These are phyloP conservation scores for Sabuloglossum arenarium DNA, from an alignment of 495 filamentous ascomycete genomes.

Conservation along the genomic window DNA sequence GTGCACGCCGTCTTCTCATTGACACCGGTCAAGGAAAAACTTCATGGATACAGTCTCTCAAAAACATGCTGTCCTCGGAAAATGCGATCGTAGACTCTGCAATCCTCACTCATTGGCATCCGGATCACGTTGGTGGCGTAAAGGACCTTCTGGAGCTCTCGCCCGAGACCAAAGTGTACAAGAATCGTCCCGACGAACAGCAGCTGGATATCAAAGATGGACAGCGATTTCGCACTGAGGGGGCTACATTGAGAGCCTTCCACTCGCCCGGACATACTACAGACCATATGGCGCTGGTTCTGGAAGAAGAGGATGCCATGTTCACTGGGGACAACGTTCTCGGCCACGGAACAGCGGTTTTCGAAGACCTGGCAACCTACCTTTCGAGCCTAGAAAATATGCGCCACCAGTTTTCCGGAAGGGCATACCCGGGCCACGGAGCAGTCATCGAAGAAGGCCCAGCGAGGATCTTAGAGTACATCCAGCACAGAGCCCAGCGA, in stretches of 20 bases:
- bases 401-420: conserved; percentile 36
- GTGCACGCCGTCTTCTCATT: conserved; percentile 44
- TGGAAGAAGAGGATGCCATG: conserved; percentile 53
- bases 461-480: conserved; percentile 55
- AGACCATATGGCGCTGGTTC: conserved; percentile 51
- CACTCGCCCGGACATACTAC: conserved; percentile 70
- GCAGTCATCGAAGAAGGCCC: conserved; percentile 44
- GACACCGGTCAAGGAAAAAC: conserved; percentile 57
- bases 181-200: conserved; percentile 15
- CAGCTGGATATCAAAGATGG: conserved; percentile 43
- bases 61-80: conserved; percentile 39
- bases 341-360: conserved; percentile 83
- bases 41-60: conserved; percentile 33
- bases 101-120: conserved; percentile 81
- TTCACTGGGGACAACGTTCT: conserved; percentile 94
- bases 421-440: conserved; percentile 84
- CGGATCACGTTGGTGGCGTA: conserved; percentile 63
- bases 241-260: conserved; percentile 52
- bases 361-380: conserved; percentile 62
- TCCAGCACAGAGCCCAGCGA: conserved; percentile 53
- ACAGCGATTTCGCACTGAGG: conserved; percentile 51
- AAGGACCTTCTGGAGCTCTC: conserved; percentile 33
- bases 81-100: conserved; percentile 38
- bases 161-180: conserved; percentile 34
- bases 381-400: conserved; percentile 53